These are phyloP conservation scores for Tuber umbilicatum DNA, from an alignment of 495 filamentous ascomycete species.

Conservation along the genomic window DNA sequence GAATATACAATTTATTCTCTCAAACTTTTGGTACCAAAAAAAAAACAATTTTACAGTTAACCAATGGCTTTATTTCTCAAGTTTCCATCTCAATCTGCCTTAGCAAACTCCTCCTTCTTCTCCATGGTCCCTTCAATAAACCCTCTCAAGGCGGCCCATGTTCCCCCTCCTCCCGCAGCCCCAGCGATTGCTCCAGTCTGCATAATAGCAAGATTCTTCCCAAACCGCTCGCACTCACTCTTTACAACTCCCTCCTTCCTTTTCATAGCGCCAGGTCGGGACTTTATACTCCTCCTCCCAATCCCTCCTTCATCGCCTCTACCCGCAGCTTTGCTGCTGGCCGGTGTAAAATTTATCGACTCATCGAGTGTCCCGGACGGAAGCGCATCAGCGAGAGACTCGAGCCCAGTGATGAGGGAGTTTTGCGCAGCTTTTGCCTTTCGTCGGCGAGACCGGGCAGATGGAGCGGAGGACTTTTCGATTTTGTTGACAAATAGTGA, in stretches of 20 bases:
- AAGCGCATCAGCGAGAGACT: slow-evolving; percentile 70
- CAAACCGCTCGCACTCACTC: slow-evolving; percentile 74
- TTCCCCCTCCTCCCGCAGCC: not conserved
- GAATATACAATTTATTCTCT: not conserved
- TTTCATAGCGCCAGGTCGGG: slow-evolving; percentile 72
- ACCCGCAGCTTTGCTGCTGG: slow-evolving; percentile 41
- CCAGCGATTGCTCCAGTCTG: slow-evolving; percentile 45
- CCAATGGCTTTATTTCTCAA: not conserved
- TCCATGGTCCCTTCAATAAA: slow-evolving; percentile 46
- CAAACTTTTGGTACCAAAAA: not conserved
- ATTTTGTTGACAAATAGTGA: slow-evolving; percentile 67
- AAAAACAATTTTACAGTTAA: not conserved
- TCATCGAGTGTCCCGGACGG: slow-evolving; percentile 48
- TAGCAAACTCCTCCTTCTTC: slow-evolving; percentile 42
- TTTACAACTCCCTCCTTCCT: slow-evolving; percentile 69
- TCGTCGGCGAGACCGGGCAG: slow-evolving; percentile 32
- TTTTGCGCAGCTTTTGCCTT: slow-evolving; percentile 64
- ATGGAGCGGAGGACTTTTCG: slow-evolving; percentile 51
- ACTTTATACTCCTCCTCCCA: slow-evolving; percentile 64
- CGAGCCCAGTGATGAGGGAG: slow-evolving; percentile 69
- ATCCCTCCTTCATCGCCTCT: slow-evolving; percentile 37
- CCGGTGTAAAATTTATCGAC: slow-evolving; percentile 41
- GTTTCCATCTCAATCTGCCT: not conserved
- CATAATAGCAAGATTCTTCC: slow-evolving; percentile 66
- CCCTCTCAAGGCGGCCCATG: slow-evolving; percentile 43